Evolutionary conservation across 495 filamentous ascomycete genomes (phyloP).

Genomic region (Astrothelium subdiscretum): DNA sequence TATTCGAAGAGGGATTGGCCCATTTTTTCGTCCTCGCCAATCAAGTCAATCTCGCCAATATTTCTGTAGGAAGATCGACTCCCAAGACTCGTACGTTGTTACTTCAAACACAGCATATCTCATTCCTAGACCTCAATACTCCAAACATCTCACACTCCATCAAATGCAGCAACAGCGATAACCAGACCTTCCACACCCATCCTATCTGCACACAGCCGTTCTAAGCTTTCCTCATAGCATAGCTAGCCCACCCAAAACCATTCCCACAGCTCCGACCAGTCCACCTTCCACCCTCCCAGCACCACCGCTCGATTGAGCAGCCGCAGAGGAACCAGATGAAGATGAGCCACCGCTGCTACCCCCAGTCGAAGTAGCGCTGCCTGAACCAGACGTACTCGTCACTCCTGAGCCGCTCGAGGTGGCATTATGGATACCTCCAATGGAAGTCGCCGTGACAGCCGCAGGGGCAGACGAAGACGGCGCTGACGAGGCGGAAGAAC

Average conservation of each 20-base stretch:
- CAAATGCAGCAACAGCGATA: background rate
- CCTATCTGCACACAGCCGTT: background rate
- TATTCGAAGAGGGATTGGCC: too few relatives aligned
- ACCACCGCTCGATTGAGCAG: constrained; percentile 1
- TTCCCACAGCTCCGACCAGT: constrained; percentile 12
- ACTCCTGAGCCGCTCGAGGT: background rate
- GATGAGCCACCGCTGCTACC: background rate
- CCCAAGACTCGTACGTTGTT: too few relatives aligned
- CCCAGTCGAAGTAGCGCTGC: background rate
- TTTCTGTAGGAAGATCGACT: too few relatives aligned
- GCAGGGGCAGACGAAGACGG: background rate
- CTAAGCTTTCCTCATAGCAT: constrained; percentile 11
- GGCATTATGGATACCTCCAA: constrained; percentile 8
- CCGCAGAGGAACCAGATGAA: background rate
- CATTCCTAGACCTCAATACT: background rate
- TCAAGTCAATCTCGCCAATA: too few relatives aligned
- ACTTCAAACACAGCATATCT: background rate
- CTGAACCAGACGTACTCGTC: background rate
- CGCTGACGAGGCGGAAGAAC: constrained; percentile 8
- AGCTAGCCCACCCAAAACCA: constrained; percentile 17
- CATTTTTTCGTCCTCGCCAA: too few relatives aligned
- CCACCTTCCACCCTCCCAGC: background rate
- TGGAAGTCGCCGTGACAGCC: background rate
- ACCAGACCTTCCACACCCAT: background rate
- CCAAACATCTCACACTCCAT: background rate